Evolutionary conservation across 1,284 basidiomycete species (phyloP).

Genomic region (Porodaedalea pini): DNA sequence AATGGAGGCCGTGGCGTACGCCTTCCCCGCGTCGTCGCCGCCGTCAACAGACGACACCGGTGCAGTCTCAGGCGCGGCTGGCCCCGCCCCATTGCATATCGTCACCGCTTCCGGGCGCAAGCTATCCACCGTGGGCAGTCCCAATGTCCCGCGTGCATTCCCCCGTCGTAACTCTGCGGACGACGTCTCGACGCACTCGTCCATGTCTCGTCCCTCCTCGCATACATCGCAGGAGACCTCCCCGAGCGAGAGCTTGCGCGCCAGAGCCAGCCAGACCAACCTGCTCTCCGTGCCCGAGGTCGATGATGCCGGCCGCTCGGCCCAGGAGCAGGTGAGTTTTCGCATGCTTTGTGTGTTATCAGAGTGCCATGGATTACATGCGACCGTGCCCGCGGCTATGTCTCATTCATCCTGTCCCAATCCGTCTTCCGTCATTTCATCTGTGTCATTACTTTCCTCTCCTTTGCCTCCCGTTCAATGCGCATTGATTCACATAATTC

Average conservation of each 20-base stretch:
- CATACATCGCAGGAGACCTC: slow-evolving; percentile 2
- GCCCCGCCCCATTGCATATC: slow-evolving; percentile 16
- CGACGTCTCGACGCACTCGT: background rate
- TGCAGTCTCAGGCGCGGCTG: slow-evolving; percentile 24
- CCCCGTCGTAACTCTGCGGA: slow-evolving; percentile 3
- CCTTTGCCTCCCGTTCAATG: background rate
- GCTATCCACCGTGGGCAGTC: slow-evolving; percentile 11
- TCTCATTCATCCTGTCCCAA: background rate
- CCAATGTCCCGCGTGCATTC: background rate
- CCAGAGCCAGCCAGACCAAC: slow-evolving; percentile 6
- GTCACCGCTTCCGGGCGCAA: slow-evolving; percentile 22
- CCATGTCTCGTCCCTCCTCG: background rate
- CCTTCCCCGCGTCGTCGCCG: slow-evolving; percentile 23
- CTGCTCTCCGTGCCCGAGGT: slow-evolving; percentile 17
- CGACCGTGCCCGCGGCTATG: background rate
- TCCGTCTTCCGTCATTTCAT: slow-evolving; percentile 4
- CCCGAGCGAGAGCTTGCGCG: background rate
- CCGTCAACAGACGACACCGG: background rate
- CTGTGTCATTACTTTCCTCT: background rate
- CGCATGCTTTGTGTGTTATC: background rate
- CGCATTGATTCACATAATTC: background rate
- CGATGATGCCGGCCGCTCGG: slow-evolving; percentile 2
- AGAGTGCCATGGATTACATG: background rate
- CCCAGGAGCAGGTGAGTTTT: slow-evolving; percentile 18
- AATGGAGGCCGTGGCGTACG: slow-evolving; percentile 34